phyloP scores from a whole-genome alignment of 2,329 filamentous ascomycete species.

The Thelonectria olida region DNA sequence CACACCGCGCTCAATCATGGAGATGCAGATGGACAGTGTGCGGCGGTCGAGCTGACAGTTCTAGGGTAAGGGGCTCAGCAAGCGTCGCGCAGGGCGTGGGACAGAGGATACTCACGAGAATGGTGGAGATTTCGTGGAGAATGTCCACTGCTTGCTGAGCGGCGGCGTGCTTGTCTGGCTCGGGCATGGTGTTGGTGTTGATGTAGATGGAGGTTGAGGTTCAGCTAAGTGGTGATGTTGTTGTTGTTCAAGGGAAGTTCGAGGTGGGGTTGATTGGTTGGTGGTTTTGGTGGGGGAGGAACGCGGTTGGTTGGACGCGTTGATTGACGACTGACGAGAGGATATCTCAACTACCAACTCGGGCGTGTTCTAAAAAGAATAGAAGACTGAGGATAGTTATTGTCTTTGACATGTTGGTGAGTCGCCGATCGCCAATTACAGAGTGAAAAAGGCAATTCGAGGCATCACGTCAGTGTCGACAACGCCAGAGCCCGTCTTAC shows the following conservation, averaged over 20 bases:
- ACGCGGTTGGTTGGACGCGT: slow-evolving; percentile 29
- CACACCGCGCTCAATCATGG: slow-evolving; percentile 95
- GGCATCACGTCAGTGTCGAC: too few species aligned
- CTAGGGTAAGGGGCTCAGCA: slow-evolving; percentile 55
- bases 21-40: slow-evolving; percentile 93
- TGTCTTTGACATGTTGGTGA: too few species aligned
- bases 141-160: slow-evolving; percentile 87
- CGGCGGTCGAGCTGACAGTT: slow-evolving; percentile 93
- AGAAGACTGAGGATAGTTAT: too few species aligned
- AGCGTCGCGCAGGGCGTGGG: neutral
- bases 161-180: slow-evolving; percentile 74
- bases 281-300: slow-evolving; percentile 31
- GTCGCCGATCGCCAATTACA: too few species aligned
- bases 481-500: too few species aligned
- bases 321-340: too few species aligned
- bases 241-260: slow-evolving; percentile 23
- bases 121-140: slow-evolving; percentile 84
- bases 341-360: too few species aligned
- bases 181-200: slow-evolving; percentile 53
- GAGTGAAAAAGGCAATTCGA: too few species aligned
- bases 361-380: too few species aligned
- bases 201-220: slow-evolving; percentile 29
- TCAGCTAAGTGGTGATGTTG: slow-evolving; percentile 3
- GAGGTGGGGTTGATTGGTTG: slow-evolving; percentile 24
- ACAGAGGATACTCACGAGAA: slow-evolving; percentile 72